A percentile compares a stretch with the other conserved stretches of the same genome.
Conservation (phyloP, 345 rosid species). For the Eucalyptus marginata region DNA sequence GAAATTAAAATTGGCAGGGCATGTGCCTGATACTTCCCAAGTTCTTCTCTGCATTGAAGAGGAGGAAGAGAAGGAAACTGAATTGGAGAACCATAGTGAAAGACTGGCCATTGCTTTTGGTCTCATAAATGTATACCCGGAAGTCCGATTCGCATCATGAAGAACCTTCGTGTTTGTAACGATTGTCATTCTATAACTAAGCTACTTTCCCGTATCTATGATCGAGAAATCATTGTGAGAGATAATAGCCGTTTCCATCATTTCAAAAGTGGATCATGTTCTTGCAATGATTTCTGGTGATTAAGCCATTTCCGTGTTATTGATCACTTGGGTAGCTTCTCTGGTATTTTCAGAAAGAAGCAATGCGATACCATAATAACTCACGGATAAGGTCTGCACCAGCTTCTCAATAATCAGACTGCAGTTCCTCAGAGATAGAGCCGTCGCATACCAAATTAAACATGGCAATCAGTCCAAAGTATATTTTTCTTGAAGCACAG, state of each 20-base stretch:
- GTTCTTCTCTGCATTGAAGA: conserved; percentile 27
- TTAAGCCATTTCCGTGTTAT: not conserved
- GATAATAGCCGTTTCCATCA: conserved; percentile 48
- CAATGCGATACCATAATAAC: not conserved
- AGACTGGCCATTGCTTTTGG: conserved; percentile 31
- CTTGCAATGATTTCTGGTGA: conserved; percentile 49
- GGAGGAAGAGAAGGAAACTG: conserved; percentile 24
- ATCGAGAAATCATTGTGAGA: conserved; percentile 40
- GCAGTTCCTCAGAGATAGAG: not conserved
- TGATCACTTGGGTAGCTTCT: not conserved
- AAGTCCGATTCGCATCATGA: conserved; percentile 27
- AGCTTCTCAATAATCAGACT: not conserved
- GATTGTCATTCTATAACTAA: conserved; percentile 44
- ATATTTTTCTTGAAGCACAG: not conserved
- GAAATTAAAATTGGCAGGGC: conserved; percentile 27
- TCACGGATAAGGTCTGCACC: not conserved
- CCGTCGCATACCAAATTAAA: not conserved
- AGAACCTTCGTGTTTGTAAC: conserved; percentile 38
- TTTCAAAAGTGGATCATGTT: conserved; percentile 34
- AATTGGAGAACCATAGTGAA: conserved; percentile 37
- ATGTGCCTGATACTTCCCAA: conserved; percentile 33
- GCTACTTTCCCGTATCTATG: conserved; percentile 28
- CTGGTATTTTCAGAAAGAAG: not conserved
- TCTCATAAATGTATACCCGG: not conserved
- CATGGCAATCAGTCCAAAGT: not conserved